Percentiles rank a stretch among this genome's conserved stretches.
phyloP scores from a whole-genome alignment of 306 rosid species.

The Sicyos edulis region DNA sequence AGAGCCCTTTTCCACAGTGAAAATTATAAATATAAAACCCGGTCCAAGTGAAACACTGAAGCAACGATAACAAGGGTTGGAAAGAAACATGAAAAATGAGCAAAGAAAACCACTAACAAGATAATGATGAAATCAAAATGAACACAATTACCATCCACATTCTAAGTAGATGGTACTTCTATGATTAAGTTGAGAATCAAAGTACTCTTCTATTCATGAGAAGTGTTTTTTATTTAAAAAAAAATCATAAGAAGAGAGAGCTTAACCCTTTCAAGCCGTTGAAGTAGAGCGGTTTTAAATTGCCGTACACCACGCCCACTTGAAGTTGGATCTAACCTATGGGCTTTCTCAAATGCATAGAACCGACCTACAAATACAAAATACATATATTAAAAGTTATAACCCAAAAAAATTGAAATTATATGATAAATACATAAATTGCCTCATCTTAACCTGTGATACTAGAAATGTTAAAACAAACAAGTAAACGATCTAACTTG shows the following conservation, averaged over 20 bases:
- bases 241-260: background rate
- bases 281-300: conserved; percentile 94
- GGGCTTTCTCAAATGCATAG: conserved; percentile 97
- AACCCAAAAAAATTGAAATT: background rate
- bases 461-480: background rate
- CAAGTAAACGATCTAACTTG: no score
- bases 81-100: background rate
- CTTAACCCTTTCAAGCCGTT: conserved; percentile 91
- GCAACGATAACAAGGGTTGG: background rate
- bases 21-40: background rate
- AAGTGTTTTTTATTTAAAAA: background rate
- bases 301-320: conserved; percentile 98
- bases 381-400: background rate
- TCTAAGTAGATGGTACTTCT: background rate
- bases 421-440: background rate
- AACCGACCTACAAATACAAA: conserved; percentile 62
- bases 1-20: background rate
- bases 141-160: background rate
- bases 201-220: background rate
- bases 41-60: background rate
- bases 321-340: conserved; percentile 92
- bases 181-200: background rate
- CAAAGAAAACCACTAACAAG: background rate
- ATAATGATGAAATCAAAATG: background rate
- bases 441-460: background rate